Evolutionary conservation across 2,329 filamentous ascomycete genomes (phyloP).

Genomic region (Colletotrichum noveboracense): DNA sequence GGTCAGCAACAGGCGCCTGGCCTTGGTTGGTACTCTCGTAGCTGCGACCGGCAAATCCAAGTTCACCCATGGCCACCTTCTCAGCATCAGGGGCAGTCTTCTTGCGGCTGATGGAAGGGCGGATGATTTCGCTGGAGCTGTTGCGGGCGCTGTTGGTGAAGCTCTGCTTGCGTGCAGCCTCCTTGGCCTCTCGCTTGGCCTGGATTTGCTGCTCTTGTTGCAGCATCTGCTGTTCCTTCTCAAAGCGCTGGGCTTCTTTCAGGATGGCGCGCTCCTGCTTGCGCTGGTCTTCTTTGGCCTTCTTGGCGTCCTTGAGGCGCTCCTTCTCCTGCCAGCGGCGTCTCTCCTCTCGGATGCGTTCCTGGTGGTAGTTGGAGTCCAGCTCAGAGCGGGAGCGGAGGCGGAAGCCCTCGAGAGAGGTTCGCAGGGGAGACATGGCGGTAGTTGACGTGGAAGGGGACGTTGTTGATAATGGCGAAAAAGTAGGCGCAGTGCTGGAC

Average conservation of each 20-base stretch:
- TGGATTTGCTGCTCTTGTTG: neutral
- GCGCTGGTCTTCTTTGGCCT: constrained; percentile 61
- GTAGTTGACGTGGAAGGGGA: constrained; percentile 37
- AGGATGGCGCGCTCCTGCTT: constrained; percentile 64
- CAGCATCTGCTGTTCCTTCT: constrained; percentile 46
- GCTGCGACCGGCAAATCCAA: constrained; percentile 46
- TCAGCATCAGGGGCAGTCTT: constrained; percentile 36
- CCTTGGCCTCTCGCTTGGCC: constrained; percentile 11
- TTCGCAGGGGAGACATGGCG: constrained; percentile 59
- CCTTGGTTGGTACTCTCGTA: constrained; percentile 47
- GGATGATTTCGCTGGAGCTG: constrained; percentile 34
- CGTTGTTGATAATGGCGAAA: constrained; percentile 32
- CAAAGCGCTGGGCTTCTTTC: constrained; percentile 58
- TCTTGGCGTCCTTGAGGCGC: constrained; percentile 65
- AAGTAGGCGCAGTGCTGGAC: constrained; percentile 29
- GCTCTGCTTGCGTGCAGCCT: constrained; percentile 43
- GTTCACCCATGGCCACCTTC: constrained; percentile 36
- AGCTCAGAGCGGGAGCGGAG: constrained; percentile 66
- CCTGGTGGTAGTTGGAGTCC: constrained; percentile 55
- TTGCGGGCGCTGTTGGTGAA: constrained; percentile 35
- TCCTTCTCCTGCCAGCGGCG: constrained; percentile 69
- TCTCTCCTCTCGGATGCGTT: constrained; percentile 65
- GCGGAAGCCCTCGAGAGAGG: constrained; percentile 66
- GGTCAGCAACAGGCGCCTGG: constrained; percentile 42
- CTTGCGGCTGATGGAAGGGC: constrained; percentile 32